A percentile compares a stretch with the other conserved stretches of the same genome.
Evolutionary conservation across 768 basidiomycete genomes (phyloP).

Genomic region (Fomitopsis pulvina): DNA sequence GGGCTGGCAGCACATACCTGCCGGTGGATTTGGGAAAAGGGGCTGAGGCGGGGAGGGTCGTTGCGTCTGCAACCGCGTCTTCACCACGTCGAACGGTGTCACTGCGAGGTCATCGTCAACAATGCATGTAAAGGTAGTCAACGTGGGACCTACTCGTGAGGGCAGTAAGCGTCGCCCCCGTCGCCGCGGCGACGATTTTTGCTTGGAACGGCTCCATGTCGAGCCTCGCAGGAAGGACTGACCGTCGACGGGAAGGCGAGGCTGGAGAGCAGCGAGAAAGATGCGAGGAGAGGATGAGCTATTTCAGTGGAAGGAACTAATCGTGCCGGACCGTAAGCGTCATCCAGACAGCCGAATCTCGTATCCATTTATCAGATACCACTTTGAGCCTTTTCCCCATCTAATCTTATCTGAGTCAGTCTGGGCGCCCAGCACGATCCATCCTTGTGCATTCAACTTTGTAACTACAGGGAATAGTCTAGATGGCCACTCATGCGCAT

Average conservation of each 20-base stretch:
- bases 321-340: conserved; percentile 5
- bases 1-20: conserved; percentile 67
- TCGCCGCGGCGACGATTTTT: conserved; percentile 73
- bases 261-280: neutral
- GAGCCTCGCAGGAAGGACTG: neutral
- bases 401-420: neutral
- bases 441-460: no score
- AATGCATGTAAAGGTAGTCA: neutral
- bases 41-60: conserved; percentile 35
- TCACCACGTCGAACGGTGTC: conserved; percentile 99
- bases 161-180: conserved; percentile 75
- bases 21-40: conserved; percentile 47
- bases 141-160: conserved; percentile 57
- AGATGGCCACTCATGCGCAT: no score
- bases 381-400: neutral
- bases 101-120: conserved; percentile 41
- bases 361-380: conserved; percentile 6
- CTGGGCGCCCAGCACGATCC: no score
- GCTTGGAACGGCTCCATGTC: conserved; percentile 70
- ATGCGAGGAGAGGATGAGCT: neutral
- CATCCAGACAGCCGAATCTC: neutral
- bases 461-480: no score
- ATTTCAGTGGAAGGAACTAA: neutral
- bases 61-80: conserved; percentile 94
- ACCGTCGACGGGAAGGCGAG: conserved; percentile 1